Percentiles rank a stretch among this genome's conserved stretches.
These are phyloP conservation scores for Solanum chacoense DNA, from an alignment of 305 asterid species.

Conservation along the genomic window DNA sequence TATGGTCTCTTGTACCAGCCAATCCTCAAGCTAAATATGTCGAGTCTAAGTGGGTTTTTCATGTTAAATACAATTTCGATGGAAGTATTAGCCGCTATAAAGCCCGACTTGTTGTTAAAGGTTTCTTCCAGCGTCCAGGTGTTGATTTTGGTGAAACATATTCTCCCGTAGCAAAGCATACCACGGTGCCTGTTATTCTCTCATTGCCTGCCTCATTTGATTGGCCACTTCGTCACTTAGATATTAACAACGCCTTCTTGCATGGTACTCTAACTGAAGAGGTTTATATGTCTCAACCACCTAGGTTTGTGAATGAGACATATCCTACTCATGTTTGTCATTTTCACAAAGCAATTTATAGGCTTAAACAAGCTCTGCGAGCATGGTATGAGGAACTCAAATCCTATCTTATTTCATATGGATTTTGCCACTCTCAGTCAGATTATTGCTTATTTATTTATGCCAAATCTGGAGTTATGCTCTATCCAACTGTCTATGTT, in stretches of 20 bases:
- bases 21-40: neutral
- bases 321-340: neutral
- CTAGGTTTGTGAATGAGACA: neutral
- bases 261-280: neutral
- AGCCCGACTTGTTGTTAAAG: neutral
- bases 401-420: neutral
- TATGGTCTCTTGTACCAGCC: neutral
- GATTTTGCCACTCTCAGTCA: neutral
- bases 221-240: neutral
- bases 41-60: too few species aligned
- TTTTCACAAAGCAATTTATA: neutral
- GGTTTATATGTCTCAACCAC: neutral
- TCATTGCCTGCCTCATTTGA: neutral
- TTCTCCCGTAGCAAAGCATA: neutral
- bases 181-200: neutral
- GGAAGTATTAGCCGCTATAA: too few species aligned
- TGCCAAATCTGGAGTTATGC: too few species aligned
- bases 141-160: neutral
- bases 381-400: neutral
- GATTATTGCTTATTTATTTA: neutral
- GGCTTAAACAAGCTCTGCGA: neutral
- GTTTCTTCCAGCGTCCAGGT: neutral
- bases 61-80: too few species aligned
- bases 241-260: neutral
- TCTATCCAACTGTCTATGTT: too few species aligned